These are phyloP conservation scores for Ambrosiella xylebori DNA, from an alignment of 2,329 filamentous ascomycete species.

Conservation along the genomic window DNA sequence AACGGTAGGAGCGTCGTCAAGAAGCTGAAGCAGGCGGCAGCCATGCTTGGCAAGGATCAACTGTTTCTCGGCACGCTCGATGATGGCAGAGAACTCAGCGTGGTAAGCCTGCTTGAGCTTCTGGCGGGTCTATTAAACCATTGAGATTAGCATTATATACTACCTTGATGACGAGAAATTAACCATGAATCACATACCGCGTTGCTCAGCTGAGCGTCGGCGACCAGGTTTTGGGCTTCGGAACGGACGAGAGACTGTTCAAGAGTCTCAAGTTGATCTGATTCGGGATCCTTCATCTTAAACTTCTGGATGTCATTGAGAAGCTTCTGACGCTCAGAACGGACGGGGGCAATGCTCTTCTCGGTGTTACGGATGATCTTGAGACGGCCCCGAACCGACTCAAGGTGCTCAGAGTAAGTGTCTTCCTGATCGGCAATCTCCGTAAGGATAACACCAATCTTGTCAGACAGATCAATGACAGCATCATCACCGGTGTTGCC, in stretches of 20 bases:
- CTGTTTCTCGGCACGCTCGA: constrained; percentile 94
- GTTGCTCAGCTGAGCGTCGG: constrained; percentile 91
- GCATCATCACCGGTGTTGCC: constrained; percentile 78
- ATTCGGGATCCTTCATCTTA: constrained; percentile 83
- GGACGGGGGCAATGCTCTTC: constrained; percentile 80
- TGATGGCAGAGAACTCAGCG: constrained; percentile 71
- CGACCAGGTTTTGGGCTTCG: constrained; percentile 89
- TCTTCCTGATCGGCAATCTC: constrained; percentile 95
- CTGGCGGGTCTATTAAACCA: constrained; percentile 55
- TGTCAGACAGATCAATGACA: constrained; percentile 82
- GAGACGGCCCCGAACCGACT: constrained; percentile 65
- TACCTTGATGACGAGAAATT: not conserved
- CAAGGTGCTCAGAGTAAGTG: constrained; percentile 65
- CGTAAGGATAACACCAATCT: constrained; percentile 78
- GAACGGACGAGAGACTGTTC: constrained; percentile 94
- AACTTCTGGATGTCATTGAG: constrained; percentile 81
- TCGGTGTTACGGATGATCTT: constrained; percentile 95
- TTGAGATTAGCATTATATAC: not conserved
- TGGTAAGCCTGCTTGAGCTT: constrained; percentile 94
- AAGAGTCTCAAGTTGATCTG: constrained; percentile 60
- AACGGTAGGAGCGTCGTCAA: constrained; percentile 80
- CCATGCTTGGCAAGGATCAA: constrained; percentile 85
- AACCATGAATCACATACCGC: constrained; percentile 43
- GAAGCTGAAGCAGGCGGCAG: constrained; percentile 61
- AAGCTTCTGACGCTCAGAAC: constrained; percentile 75